Percentiles rank a stretch among this genome's conserved stretches.
phyloP scores from a whole-genome alignment of 1,139 yeast genomes.

The Geotrichum restrictum region DNA sequence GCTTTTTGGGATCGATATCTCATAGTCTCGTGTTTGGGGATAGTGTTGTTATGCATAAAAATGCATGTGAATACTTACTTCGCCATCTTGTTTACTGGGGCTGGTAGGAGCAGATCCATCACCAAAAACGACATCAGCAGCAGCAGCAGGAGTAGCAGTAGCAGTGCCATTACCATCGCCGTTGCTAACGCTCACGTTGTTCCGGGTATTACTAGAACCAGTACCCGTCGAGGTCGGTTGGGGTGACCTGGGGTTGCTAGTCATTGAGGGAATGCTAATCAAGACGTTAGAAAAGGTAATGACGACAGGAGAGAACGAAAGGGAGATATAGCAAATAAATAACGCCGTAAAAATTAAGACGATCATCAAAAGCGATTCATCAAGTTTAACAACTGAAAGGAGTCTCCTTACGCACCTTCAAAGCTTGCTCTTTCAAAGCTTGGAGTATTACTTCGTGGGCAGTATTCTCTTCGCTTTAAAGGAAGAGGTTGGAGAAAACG shows the following conservation, averaged over 20 bases:
- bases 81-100: neutral
- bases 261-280: constrained; percentile 1
- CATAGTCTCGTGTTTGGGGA: no score
- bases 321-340: neutral
- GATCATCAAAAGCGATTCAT: no score
- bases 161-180: neutral
- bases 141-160: no score
- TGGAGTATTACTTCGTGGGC: no score
- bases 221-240: neutral
- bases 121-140: no score
- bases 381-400: neutral
- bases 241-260: constrained; percentile 4
- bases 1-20: no score
- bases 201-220: no score
- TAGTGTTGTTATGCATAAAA: neutral
- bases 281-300: no score
- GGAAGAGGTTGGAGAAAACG: neutral
- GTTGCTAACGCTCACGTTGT: no score
- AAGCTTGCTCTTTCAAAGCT: no score
- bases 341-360: no score
- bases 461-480: neutral
- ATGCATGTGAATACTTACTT: neutral
- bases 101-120: constrained; percentile 1
- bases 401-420: no score
- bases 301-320: neutral